Evolutionary conservation across 2,329 filamentous ascomycete species (phyloP).

Genomic region (Hymenoscyphus scutula): DNA sequence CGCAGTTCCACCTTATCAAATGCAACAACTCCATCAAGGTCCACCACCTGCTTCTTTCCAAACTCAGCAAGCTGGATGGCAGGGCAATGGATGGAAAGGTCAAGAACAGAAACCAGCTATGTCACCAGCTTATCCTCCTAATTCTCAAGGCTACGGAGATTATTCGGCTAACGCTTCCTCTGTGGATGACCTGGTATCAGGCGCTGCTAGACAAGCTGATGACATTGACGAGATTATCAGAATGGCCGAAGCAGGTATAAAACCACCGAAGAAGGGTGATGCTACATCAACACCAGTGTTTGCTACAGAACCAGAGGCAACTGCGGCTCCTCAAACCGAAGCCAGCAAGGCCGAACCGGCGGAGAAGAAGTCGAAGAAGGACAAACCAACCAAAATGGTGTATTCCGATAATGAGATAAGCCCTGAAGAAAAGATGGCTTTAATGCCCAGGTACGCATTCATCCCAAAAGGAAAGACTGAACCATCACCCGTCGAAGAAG

Average conservation of each 20-base stretch:
- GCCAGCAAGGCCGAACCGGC: slow-evolving; percentile 40
- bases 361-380: slow-evolving; percentile 67
- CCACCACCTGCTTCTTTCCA: slow-evolving; percentile 34
- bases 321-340: slow-evolving; percentile 40
- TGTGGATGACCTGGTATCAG: slow-evolving; percentile 48
- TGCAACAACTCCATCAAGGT: slow-evolving; percentile 57
- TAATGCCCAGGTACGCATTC: slow-evolving; percentile 72
- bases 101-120: slow-evolving; percentile 40
- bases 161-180: slow-evolving; percentile 42
- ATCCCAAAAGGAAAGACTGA: slow-evolving; percentile 44
- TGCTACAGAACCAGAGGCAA: slow-evolving; percentile 35
- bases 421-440: slow-evolving; percentile 86
- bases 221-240: slow-evolving; percentile 65
- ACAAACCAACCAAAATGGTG: slow-evolving; percentile 69
- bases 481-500: slow-evolving; percentile 32
- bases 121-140: slow-evolving; percentile 39
- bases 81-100: slow-evolving; percentile 38
- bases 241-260: slow-evolving; percentile 61
- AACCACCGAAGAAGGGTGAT: slow-evolving; percentile 44
- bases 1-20: slow-evolving; percentile 46
- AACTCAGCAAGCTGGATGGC: slow-evolving; percentile 35
- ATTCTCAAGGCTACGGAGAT: slow-evolving; percentile 36
- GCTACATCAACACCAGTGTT: slow-evolving; percentile 45
- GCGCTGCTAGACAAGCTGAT: slow-evolving; percentile 49
- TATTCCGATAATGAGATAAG: slow-evolving; percentile 79